Percentiles rank a stretch among this genome's conserved stretches.
Evolutionary conservation across 2,329 filamentous ascomycete genomes (phyloP).

Genomic region (Calonectria pteridis): DNA sequence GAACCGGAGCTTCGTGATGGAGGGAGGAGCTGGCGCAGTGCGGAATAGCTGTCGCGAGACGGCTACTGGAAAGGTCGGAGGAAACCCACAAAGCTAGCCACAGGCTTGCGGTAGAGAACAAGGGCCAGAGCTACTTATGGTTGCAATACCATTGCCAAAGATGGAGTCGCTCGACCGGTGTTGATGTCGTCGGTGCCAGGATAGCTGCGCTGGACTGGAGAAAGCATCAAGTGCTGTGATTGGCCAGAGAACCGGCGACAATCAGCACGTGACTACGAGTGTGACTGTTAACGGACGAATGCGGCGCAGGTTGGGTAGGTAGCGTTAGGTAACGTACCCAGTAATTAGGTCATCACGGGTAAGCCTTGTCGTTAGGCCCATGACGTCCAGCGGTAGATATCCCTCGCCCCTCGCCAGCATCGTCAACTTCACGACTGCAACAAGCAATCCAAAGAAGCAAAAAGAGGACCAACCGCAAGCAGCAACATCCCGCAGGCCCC

Average conservation of each 20-base stretch:
- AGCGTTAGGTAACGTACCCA: slow-evolving; percentile 4
- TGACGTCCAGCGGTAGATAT: slow-evolving; percentile 22
- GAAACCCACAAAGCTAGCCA: neutral
- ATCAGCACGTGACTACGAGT: slow-evolving; percentile 26
- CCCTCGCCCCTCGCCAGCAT: slow-evolving; percentile 24
- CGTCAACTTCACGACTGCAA: slow-evolving; percentile 17
- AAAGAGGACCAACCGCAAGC: neutral
- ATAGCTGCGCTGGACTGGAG: slow-evolving; percentile 34
- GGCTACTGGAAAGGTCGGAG: neutral
- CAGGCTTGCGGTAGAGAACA: slow-evolving; percentile 18
- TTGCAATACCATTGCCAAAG: slow-evolving; percentile 26
- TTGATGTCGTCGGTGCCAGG: slow-evolving; percentile 36
- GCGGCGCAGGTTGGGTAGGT: neutral
- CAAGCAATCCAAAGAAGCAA: slow-evolving; percentile 1
- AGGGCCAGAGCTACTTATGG: slow-evolving; percentile 22
- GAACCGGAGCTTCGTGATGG: neutral
- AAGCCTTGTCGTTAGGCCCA: slow-evolving; percentile 17
- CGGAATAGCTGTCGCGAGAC: neutral
- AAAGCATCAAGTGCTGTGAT: slow-evolving; percentile 34
- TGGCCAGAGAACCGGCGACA: neutral
- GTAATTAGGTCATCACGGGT: slow-evolving; percentile 25
- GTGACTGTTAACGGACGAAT: slow-evolving; percentile 2
- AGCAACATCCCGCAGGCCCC: slow-evolving; percentile 2
- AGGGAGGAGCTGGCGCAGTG: neutral
- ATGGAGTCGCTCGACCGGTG: slow-evolving; percentile 28